A percentile compares a stretch with the other conserved stretches of the same genome.
Conservation (phyloP, 495 filamentous ascomycete species). For the Cetradonia linearis region DNA sequence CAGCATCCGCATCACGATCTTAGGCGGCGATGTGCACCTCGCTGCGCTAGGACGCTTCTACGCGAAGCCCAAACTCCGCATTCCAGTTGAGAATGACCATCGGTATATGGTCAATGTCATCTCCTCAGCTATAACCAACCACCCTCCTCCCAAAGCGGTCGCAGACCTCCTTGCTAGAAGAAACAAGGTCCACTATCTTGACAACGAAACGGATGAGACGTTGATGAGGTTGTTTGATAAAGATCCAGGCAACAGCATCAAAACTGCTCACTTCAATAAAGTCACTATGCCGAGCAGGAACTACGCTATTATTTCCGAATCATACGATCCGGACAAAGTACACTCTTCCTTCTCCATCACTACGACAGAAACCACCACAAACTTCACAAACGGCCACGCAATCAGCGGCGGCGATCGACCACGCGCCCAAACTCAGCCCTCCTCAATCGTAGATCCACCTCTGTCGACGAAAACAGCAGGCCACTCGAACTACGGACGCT, state of each 20-base stretch:
- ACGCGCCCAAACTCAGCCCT: background rate
- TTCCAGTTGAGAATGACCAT: slow-evolving; percentile 52
- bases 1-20: slow-evolving; percentile 71
- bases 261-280: slow-evolving; percentile 60
- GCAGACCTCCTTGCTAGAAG: slow-evolving; percentile 73
- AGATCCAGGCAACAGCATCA: slow-evolving; percentile 61
- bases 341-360: background rate
- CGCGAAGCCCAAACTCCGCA: slow-evolving; percentile 50
- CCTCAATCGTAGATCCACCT: background rate
- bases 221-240: slow-evolving; percentile 76
- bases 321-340: slow-evolving; percentile 19
- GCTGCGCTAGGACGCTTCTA: slow-evolving; percentile 70
- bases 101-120: slow-evolving; percentile 69
- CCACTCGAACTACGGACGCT: slow-evolving; percentile 49
- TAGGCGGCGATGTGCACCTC: slow-evolving; percentile 71
- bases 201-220: slow-evolving; percentile 76
- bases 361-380: background rate
- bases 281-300: slow-evolving; percentile 88
- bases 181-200: slow-evolving; percentile 91
- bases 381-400: slow-evolving; percentile 5
- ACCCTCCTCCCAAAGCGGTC: slow-evolving; percentile 81
- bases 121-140: slow-evolving; percentile 80
- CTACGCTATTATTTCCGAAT: slow-evolving; percentile 72
- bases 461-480: slow-evolving; percentile 9
- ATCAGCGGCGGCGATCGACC: background rate